Evolutionary conservation across 2,329 filamentous ascomycete species (phyloP).

Genomic region (Chrysoporthe cubensis): DNA sequence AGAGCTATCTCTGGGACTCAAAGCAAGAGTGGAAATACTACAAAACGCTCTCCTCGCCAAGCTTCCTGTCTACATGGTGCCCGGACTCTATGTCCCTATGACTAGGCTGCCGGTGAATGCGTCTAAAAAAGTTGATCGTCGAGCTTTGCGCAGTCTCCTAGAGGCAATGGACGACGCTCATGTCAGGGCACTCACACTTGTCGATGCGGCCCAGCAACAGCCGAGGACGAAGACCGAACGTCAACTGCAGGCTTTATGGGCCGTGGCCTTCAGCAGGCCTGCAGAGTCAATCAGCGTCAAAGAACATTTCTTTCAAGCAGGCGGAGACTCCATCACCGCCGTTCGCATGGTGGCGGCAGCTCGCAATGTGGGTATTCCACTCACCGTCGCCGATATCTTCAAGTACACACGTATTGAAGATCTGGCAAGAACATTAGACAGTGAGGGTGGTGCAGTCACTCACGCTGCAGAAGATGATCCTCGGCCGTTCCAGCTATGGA

Average conservation of each 20-base stretch:
- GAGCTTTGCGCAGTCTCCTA: not conserved
- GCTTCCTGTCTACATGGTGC: slow-evolving; percentile 21
- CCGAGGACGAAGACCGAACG: slow-evolving; percentile 37
- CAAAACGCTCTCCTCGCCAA: not conserved
- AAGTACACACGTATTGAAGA: slow-evolving; percentile 40
- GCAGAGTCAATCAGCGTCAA: slow-evolving; percentile 37
- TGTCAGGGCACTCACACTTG: not conserved
- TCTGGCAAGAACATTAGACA: not conserved
- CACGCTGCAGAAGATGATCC: not conserved
- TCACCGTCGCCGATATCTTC: slow-evolving; percentile 53
- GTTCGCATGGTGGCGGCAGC: slow-evolving; percentile 54
- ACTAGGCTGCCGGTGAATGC: slow-evolving; percentile 30
- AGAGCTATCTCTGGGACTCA: not conserved
- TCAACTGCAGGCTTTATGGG: slow-evolving; percentile 42
- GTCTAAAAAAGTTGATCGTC: slow-evolving; percentile 34
- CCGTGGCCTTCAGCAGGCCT: slow-evolving; percentile 16
- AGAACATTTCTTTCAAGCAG: slow-evolving; percentile 53
- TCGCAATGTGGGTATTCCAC: slow-evolving; percentile 41
- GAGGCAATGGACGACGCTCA: not conserved
- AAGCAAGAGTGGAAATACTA: not conserved
- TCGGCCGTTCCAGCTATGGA: not conserved
- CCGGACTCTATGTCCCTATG: slow-evolving; percentile 35
- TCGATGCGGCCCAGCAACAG: not conserved
- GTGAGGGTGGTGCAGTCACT: not conserved
- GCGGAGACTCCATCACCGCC: slow-evolving; percentile 55